Base-by-base conservation (phyloP, 805 yeast species). In the Osmozyma mogii region DNA sequence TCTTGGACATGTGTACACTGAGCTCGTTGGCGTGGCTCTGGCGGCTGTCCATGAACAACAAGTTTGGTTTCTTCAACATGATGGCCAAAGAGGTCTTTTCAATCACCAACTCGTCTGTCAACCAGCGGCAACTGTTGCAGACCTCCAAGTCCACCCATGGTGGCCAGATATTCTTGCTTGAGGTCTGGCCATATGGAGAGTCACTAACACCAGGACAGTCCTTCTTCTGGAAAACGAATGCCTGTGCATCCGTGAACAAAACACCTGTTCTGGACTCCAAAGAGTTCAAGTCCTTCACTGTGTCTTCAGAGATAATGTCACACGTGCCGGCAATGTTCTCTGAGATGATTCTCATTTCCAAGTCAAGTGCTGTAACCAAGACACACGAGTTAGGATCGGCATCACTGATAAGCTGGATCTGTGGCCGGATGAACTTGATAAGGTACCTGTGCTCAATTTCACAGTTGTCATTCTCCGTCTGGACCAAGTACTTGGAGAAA, bases 361-460 rank as follows among this genome's bases (percentile, higher is more conserved):
- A 61, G 41, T 77, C 82, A 38, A 70, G 68, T 0, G 82, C 69
- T 3, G 77, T 60, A 3, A 76, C 41, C 19, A 77, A 46, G 5
- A 72, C 62, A 33, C 77, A 70, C 1, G 72, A 57, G 9, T 66
- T 54, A 1, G 60, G 62, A 27, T 66, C 71, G 12, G 54, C 52
- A 9, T 65, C 66, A 13, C 74, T 64, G 8, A 62, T 56, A 15
- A 74, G 44, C 49, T 88, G 96, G 27, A 87, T 72, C 51, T 89
- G 96, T 0, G 96, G 95, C 16, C 84, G 72, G 5, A 80, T 60
- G 24, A 89, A 61, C 35, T 76, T 76, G 17, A 88, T 65, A 37
- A 77, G 59, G 47, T 75, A 81, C 24, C 81, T 72, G 30, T 77
- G 73, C 43, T 52, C 64, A 32, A 57, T 44, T 50, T 71, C 70